Evolutionary conservation across 2,329 filamentous ascomycete genomes (phyloP), one percentile per base, ranked within the genome.

Genomic region (Microdochium bolleyi): DNA sequence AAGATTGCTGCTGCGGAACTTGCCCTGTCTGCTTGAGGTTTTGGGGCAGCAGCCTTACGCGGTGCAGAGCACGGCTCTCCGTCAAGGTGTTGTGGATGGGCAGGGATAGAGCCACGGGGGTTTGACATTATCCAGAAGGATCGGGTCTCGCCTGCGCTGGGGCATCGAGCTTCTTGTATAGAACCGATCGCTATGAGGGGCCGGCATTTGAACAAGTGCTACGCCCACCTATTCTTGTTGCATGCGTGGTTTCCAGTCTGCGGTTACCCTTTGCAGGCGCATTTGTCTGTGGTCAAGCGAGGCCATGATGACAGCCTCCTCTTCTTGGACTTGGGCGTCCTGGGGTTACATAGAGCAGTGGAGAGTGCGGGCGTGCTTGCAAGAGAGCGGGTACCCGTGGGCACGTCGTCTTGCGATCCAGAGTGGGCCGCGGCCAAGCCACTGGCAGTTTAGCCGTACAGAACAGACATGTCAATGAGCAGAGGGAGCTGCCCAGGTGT

Each of bases 111-210:
- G 41, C 9, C 41, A 46, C 41, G 41, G 41, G 41, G 41, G 41
- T 46, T 46, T 46, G 41, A 46, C 41, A 24, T 46, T 46, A 46
- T 46, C 41, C 41, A 46, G 41, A 21, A 46, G 41, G 41, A 46
- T 46, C 16, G 19, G 3, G 19, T 4, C 9, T 46, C 14, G 19
- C 22, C 41, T 46, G 7, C 19, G 19, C 41, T 24, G 41, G 41
- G 41, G 41, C 41, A 22, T 13, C 9, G 41, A 24, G 41, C 41
- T 46, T 22, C 41, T 41, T 41, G 37, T 41, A 41, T 41, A 41
- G 37, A 41, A 8, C 14, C 14, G 19, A 4, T 16, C 13, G 7
- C 13, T 16, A 41, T 8, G 19, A 16, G 37, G n/a, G 14, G 37
- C 37, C 14, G 19, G 13, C 37, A 16, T 19, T n/a, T 16, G 19